Conservation (phyloP, 2,329 filamentous ascomycete species). For the Blastomyces gilchristii region DNA sequence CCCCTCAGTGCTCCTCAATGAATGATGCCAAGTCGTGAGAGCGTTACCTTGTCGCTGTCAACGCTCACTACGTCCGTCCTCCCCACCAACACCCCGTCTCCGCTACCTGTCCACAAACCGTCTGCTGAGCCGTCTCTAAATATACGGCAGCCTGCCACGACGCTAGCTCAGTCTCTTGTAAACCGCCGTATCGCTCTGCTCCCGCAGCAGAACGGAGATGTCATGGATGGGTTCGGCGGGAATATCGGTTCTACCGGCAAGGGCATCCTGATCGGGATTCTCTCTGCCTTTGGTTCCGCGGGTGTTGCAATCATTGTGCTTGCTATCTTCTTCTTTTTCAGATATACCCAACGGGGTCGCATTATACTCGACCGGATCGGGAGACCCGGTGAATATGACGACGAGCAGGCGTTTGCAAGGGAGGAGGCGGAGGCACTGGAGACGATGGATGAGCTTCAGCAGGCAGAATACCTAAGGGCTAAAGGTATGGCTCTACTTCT, state of each 20-base stretch:
- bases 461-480: conserved; percentile 82
- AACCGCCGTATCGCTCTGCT: conserved; percentile 4
- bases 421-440: conserved; percentile 94
- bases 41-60: conserved; percentile 9
- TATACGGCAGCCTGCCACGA: conserved; percentile 10
- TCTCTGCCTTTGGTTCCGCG: conserved; percentile 89
- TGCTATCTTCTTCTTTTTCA: conserved; percentile 81
- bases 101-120: neutral
- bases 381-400: conserved; percentile 89
- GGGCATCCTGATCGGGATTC: conserved; percentile 86
- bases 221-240: conserved; percentile 26
- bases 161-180: conserved; percentile 7
- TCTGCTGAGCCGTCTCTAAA: neutral
- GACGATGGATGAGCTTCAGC: conserved; percentile 85
- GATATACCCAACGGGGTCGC: conserved; percentile 75
- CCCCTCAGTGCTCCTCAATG: conserved; percentile 6
- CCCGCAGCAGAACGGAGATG: conserved; percentile 9
- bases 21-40: conserved; percentile 12
- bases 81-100: neutral
- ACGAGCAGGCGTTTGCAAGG: conserved; percentile 86
- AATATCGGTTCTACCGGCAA: conserved; percentile 49
- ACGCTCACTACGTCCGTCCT: conserved; percentile 10
- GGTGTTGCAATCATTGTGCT: conserved; percentile 71
- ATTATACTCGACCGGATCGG: conserved; percentile 91
- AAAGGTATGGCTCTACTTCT: conserved; percentile 58